Evolutionary conservation across 73 alveolate species (phyloP).

Genomic region (Stentor coeruleus): DNA sequence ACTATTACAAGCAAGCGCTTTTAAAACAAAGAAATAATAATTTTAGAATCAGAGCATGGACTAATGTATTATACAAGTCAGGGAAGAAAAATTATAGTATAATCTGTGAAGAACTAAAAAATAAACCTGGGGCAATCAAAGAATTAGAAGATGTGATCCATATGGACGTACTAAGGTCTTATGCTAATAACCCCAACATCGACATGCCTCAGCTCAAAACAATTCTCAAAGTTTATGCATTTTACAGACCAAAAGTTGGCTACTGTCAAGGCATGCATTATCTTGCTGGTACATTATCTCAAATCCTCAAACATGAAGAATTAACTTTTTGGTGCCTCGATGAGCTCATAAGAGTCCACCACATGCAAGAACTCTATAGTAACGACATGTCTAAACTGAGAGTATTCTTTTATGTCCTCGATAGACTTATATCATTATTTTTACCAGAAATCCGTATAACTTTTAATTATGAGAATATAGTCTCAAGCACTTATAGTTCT

Average conservation of each 20-base stretch:
- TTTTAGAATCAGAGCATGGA: background rate
- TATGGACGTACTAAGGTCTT: constrained; percentile 59
- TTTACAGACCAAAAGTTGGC: constrained; percentile 77
- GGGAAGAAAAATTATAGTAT: background rate
- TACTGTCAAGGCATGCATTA: constrained; percentile 94
- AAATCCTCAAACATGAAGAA: constrained; percentile 68
- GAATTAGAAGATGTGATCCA: constrained; percentile 52
- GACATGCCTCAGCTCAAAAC: constrained; percentile 41
- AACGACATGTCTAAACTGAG: constrained; percentile 67
- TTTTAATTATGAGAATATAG: constrained; percentile 53
- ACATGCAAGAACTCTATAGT: constrained; percentile 56
- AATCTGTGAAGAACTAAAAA: constrained; percentile 35
- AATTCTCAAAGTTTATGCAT: constrained; percentile 67
- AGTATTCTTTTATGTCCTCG: constrained; percentile 72
- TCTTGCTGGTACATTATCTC: constrained; percentile 73
- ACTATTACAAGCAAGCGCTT: background rate
- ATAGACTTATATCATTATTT: constrained; percentile 63
- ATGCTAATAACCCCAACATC: background rate
- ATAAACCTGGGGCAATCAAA: constrained; percentile 27
- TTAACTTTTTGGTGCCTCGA: constrained; percentile 52
- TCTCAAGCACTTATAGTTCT: constrained; percentile 57
- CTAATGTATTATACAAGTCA: background rate
- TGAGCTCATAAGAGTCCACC: constrained; percentile 30
- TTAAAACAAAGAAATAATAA: background rate
- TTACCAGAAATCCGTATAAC: constrained; percentile 71